These are phyloP conservation scores for Crotalaria pallida DNA, from an alignment of 306 rosid species.

Conservation along the genomic window DNA sequence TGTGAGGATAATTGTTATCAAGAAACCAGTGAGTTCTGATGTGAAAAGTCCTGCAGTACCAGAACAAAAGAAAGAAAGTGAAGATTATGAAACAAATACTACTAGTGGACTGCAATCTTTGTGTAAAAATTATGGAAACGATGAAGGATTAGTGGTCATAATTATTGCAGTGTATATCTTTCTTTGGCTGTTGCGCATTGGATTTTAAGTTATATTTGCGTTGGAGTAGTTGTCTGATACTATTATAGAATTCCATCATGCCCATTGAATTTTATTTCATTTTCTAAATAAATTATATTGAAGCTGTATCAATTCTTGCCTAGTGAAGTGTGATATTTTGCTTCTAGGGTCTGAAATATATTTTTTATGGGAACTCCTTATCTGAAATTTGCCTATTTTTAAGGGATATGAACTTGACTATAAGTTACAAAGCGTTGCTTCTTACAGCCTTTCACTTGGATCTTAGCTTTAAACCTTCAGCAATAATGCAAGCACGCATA, in stretches of 20 bases:
- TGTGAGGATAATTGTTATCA: constrained; percentile 30
- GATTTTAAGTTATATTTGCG: neutral
- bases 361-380: neutral
- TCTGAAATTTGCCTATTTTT: neutral
- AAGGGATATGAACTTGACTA: neutral
- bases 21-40: constrained; percentile 26
- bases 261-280: too few species aligned
- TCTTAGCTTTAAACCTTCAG: neutral
- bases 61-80: constrained; percentile 8
- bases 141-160: constrained; percentile 27
- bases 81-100: neutral
- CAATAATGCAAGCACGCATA: neutral
- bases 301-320: neutral
- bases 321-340: neutral
- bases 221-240: neutral
- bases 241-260: neutral
- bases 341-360: neutral
- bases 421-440: neutral
- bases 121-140: constrained; percentile 38
- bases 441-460: neutral
- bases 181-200: neutral
- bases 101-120: constrained; percentile 18
- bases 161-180: neutral
- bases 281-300: neutral
- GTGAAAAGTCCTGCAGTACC: neutral